Evolutionary conservation across 768 basidiomycete genomes (phyloP).

Genomic region (Leucosporidium yakuticum): DNA sequence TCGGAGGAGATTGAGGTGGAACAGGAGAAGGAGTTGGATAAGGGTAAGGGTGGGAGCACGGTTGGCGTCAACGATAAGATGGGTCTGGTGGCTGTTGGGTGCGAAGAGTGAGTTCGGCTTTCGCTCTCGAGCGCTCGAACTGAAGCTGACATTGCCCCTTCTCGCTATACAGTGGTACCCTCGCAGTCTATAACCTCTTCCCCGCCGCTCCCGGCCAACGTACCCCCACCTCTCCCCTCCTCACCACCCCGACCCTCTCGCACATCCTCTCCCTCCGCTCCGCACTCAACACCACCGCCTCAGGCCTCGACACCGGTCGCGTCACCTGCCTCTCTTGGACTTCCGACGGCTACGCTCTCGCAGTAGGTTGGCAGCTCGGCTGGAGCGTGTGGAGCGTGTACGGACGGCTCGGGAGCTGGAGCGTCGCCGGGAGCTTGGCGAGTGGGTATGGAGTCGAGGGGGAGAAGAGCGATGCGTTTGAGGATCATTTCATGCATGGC

Average conservation of each 20-base stretch:
- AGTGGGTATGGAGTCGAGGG: slow-evolving; percentile 22
- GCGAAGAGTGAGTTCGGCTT: slow-evolving; percentile 24
- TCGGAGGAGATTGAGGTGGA: neutral
- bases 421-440: slow-evolving; percentile 57
- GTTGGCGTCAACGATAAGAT: slow-evolving; percentile 10
- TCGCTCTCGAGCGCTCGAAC: neutral
- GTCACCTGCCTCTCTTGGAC: slow-evolving; percentile 45
- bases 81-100: slow-evolving; percentile 25
- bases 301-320: slow-evolving; percentile 25
- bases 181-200: slow-evolving; percentile 23
- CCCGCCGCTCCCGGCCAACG: neutral
- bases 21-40: slow-evolving; percentile 24
- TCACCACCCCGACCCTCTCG: slow-evolving; percentile 18
- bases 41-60: slow-evolving; percentile 18
- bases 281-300: slow-evolving; percentile 32
- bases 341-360: slow-evolving; percentile 88
- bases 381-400: slow-evolving; percentile 89
- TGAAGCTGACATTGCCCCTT: neutral
- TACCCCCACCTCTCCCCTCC: neutral
- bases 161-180: slow-evolving; percentile 12
- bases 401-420: slow-evolving; percentile 76
- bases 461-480: slow-evolving; percentile 48
- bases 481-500: slow-evolving; percentile 81
- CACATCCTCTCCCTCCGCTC: slow-evolving; percentile 34
- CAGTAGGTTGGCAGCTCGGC: slow-evolving; percentile 81